Base-by-base conservation (phyloP, 1,284 basidiomycete genomes). In the Ganoderma lingzhi region DNA sequence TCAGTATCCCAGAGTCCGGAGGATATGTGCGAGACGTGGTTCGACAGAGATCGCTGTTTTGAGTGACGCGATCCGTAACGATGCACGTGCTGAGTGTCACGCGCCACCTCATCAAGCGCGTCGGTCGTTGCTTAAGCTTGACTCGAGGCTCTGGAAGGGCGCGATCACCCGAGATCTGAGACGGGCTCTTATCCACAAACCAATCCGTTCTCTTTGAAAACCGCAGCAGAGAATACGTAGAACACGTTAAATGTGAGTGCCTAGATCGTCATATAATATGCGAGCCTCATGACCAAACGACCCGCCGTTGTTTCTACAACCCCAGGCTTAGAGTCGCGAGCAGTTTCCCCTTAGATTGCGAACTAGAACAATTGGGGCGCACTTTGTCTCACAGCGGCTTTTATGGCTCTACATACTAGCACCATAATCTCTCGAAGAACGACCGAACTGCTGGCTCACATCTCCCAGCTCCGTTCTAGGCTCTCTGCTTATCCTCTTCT, bases 341-440 rank as follows among this genome's bases (percentile, higher is more conserved):
- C 4, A n/a, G 12, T 30, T 53, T 14, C n/a, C 23, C 48, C 23
- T 53, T 28, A 8, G 23, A 6, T 12, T 56, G 6, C 30, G 17
- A 35, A 30, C 17, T 4, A 5, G 17, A 17, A 5, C 15, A 35
- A 30, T 8, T 4, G 15, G 17, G 44, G 17, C 15, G 23, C 3
- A 23, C 65, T 65, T 65, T 62, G 64, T 59, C 64, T 17, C 10
- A 9, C 6, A 65, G 3, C 67, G 61, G 66, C 65, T 32, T 39
- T 15, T 19, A 77, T 76, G 75, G 71, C 76, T 35, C 48, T 76
- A 19, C 74, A 78, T 37, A 74, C 82, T 39, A 82, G 78, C 73
- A 86, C 85, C 2, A 71, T 86, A 28, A 71, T 85, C 62, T 78
- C 84, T 3, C 81, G 82, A 23, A 83, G 80, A 10, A 76, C 83